Percentiles rank a stretch among this genome's conserved stretches.
phyloP scores from a whole-genome alignment of 768 basidiomycete genomes.

The Rhizopogon rudus region DNA sequence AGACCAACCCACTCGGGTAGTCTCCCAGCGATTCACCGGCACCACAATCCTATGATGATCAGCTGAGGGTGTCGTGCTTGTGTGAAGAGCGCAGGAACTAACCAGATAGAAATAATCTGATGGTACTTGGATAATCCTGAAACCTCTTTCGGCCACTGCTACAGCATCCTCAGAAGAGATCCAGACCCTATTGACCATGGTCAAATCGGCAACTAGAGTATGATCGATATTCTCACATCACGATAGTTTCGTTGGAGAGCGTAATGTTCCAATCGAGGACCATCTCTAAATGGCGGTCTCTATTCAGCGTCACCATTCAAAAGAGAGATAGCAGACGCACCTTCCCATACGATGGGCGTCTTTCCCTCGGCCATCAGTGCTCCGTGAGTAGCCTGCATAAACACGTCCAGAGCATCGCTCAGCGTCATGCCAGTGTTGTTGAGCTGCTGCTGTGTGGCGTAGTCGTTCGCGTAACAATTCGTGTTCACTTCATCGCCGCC shows the following conservation, averaged over 20 bases:
- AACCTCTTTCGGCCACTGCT: conserved; percentile 56
- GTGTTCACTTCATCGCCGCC: conserved; percentile 76
- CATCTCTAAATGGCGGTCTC: conserved; percentile 45
- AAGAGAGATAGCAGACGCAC: conserved; percentile 11
- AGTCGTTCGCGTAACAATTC: conserved; percentile 58
- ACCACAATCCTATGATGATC: conserved; percentile 51
- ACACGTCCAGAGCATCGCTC: conserved; percentile 34
- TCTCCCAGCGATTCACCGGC: too few relatives aligned
- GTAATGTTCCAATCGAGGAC: conserved; percentile 49
- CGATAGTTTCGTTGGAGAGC: conserved; percentile 45
- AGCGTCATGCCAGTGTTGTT: conserved; percentile 31
- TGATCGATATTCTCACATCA: conserved; percentile 38
- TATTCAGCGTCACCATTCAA: not conserved
- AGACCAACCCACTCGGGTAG: too few relatives aligned
- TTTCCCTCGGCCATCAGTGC: conserved; percentile 31
- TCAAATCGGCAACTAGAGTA: conserved; percentile 3
- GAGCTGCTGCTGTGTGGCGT: conserved; percentile 48
- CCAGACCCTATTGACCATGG: conserved; percentile 49
- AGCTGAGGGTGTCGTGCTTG: not conserved
- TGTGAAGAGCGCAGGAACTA: not conserved
- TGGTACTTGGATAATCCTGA: conserved; percentile 60
- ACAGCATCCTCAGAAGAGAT: conserved; percentile 58
- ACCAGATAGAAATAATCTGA: conserved; percentile 74
- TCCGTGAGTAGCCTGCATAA: conserved; percentile 31
- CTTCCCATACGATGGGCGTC: conserved; percentile 47